These are phyloP conservation scores for Schoenoplectus triqueter DNA, from an alignment of 202 grass and related monocot species.

Conservation along the genomic window DNA sequence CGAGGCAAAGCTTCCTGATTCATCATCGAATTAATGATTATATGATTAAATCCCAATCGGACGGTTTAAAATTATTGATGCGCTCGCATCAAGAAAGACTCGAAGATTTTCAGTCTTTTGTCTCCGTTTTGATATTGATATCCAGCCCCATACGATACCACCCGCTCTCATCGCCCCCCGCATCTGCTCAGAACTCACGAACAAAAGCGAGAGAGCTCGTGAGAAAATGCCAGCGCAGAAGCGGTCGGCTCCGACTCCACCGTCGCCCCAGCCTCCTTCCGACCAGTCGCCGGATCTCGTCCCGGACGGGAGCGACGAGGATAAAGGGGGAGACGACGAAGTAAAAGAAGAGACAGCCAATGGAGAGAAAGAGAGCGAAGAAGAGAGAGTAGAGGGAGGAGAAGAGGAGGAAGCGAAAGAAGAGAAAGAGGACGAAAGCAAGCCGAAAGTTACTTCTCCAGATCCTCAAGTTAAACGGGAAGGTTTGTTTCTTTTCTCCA, in stretches of 20 bases:
- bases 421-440: slow-evolving; percentile 42
- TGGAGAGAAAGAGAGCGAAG: slow-evolving; percentile 31
- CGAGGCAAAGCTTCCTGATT: neutral
- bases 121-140: slow-evolving; percentile 43
- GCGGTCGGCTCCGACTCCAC: slow-evolving; percentile 49
- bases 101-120: slow-evolving; percentile 40
- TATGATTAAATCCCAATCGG: neutral
- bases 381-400: slow-evolving; percentile 33
- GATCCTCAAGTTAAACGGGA: slow-evolving; percentile 50
- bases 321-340: slow-evolving; percentile 47
- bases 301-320: slow-evolving; percentile 33
- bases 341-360: slow-evolving; percentile 37
- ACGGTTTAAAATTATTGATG: slow-evolving; percentile 6
- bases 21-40: neutral
- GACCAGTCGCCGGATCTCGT: slow-evolving; percentile 18
- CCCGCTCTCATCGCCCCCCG: slow-evolving; percentile 31
- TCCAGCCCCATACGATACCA: slow-evolving; percentile 48
- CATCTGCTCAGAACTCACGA: slow-evolving; percentile 24
- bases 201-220: slow-evolving; percentile 33
- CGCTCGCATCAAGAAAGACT: neutral
- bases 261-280: slow-evolving; percentile 11
- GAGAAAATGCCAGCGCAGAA: slow-evolving; percentile 86
- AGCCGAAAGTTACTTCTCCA: slow-evolving; percentile 41
- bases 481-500: slow-evolving; percentile 25
- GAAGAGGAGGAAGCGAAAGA: slow-evolving; percentile 37